Conservation (phyloP, 352 stramenopile species). For the Blastocystis sp. region DNA sequence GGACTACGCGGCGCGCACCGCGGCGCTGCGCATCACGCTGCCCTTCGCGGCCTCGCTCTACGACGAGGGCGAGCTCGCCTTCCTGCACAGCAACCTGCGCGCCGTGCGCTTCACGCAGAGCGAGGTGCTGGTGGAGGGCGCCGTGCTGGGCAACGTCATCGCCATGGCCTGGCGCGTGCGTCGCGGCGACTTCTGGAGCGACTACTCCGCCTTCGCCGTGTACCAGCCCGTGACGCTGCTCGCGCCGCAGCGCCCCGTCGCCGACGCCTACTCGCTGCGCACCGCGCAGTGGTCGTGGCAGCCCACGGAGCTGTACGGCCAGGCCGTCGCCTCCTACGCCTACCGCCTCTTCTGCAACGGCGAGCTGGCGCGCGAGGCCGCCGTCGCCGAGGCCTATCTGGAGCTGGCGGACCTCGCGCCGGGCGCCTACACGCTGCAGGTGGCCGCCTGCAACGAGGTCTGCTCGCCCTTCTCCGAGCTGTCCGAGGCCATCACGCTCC, state of each 20-base stretch:
- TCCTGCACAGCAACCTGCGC: constrained; percentile 39
- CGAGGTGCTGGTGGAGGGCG: constrained; percentile 10
- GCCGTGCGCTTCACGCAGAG: background rate
- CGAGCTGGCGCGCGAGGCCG: background rate
- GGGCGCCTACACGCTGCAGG: background rate
- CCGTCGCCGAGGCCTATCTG: background rate
- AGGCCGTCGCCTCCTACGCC: background rate
- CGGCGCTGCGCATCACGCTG: background rate
- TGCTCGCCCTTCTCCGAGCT: constrained; percentile 6
- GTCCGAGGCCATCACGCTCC: background rate
- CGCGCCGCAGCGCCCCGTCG: background rate
- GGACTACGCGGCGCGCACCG: constrained; percentile 28
- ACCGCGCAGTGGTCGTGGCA: background rate
- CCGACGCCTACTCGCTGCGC: background rate
- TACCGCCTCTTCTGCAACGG: background rate
- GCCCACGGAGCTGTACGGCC: constrained; percentile 5
- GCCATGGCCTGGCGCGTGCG: constrained; percentile 7
- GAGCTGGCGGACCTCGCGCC: background rate
- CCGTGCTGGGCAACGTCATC: constrained; percentile 30
- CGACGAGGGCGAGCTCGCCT: constrained; percentile 9
- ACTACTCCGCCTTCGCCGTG: background rate
- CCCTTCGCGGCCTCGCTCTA: background rate
- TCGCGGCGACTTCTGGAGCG: constrained; percentile 11
- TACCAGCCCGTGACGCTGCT: constrained; percentile 20
- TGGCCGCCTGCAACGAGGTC: background rate